These are phyloP conservation scores for Orbilia quercus DNA, from an alignment of 2,329 filamentous ascomycete genomes.

Conservation along the genomic window DNA sequence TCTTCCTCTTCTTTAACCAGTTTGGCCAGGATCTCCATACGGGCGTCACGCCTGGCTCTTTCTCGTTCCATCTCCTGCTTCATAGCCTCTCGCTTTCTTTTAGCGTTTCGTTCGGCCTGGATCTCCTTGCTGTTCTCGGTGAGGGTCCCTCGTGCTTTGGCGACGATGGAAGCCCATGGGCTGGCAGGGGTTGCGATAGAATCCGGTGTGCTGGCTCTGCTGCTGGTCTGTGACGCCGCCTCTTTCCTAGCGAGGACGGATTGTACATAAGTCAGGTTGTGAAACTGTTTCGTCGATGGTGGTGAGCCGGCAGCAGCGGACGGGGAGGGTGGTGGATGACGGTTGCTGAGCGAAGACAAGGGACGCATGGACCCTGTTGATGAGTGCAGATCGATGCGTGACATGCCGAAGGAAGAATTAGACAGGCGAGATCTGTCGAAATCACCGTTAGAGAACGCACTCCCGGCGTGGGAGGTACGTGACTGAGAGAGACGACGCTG, in stretches of 20 bases:
- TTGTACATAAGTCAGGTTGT: constrained; percentile 47
- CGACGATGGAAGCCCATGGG: constrained; percentile 26
- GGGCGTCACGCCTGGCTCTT: constrained; percentile 35
- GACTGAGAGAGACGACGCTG: constrained; percentile 26
- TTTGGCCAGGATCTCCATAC: constrained; percentile 47
- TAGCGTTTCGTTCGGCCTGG: constrained; percentile 32
- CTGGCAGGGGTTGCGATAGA: constrained; percentile 22
- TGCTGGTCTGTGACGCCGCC: constrained; percentile 42
- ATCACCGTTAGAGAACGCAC: constrained; percentile 20
- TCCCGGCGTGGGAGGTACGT: constrained; percentile 43
- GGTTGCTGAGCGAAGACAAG: constrained; percentile 23
- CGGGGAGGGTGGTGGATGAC: no score
- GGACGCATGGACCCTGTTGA: constrained; percentile 43
- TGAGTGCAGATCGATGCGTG: constrained; percentile 51
- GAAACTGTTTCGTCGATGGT: constrained; percentile 20
- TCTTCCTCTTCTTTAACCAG: constrained; percentile 41
- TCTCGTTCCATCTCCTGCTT: constrained; percentile 42
- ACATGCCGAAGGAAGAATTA: constrained; percentile 48
- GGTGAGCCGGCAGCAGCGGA: constrained; percentile 9
- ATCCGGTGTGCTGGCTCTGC: constrained; percentile 39
- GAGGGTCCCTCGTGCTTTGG: constrained; percentile 36
- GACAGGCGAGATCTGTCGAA: constrained; percentile 39
- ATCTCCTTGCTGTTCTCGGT: constrained; percentile 43
- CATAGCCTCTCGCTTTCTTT: constrained; percentile 32
- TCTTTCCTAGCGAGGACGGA: constrained; percentile 40